Base-by-base conservation (phyloP, 169 alveolate genomes). In the Plasmodium vivax region DNA sequence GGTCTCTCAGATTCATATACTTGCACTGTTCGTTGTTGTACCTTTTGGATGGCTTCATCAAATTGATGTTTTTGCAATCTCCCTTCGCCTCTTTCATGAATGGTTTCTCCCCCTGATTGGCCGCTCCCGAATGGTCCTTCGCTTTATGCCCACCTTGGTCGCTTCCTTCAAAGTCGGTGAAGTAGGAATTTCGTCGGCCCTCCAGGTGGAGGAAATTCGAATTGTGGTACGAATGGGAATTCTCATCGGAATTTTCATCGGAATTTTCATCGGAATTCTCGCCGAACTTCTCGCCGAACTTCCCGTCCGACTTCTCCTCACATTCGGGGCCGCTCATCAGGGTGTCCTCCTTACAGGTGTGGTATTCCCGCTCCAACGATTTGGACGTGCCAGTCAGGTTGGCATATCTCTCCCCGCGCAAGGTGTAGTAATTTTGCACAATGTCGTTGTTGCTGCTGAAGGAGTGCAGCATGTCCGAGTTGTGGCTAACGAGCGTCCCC, bases 1-100 rank as follows among this genome's bases (percentile, higher is more conserved):
- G 83, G 51, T 90, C 47, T 90, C 82, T 90, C 19, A 90, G 82
- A 74, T 90, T 90, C 38, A 41, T 27, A 80, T 90, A 90, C 27
- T 80, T 90, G 74, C 82, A 75, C 32, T 87, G 34, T 77, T 51
- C 82, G 71, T 75, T 30, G 32, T 41, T 54, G 32, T 47, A 75
- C 45, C 32, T 74, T 14, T 12, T 84, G 41, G 68, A 27, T 3
- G 68, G 75, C 19, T 45, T 84, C 14, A 54, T 9, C 19, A 43
- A 34, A 72, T 43, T n/a, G 5, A 72, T n/a, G 54, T 74, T 54
- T 10, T 84, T 43, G 10, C 34, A 23, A 0, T 23, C 0, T 5
- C 14, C 58, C 47, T 43, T 41, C 5, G 6, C n/a, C 1, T 75
- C 38, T 71, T 34, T 83, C 23, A 73, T 10, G 34, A 19, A 38